phyloP scores from a whole-genome alignment of 1,139 yeast species.

The Nematodospora anomalae region DNA sequence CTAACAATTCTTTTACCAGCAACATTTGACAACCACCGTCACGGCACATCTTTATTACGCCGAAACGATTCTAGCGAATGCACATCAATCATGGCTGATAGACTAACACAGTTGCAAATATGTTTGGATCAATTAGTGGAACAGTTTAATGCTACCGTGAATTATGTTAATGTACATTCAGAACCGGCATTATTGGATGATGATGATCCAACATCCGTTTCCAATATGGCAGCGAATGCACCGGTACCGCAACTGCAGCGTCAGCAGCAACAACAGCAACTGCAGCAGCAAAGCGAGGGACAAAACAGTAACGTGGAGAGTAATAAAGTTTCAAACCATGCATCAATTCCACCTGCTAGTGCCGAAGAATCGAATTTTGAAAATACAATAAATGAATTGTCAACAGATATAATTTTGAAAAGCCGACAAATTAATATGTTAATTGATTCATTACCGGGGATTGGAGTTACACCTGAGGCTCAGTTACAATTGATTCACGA shows the following conservation, averaged over 20 bases:
- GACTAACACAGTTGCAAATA: constrained; percentile 88
- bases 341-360: constrained; percentile 27
- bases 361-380: constrained; percentile 38
- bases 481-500: constrained; percentile 66
- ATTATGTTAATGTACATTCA: constrained; percentile 65
- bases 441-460: constrained; percentile 90
- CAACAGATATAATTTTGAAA: constrained; percentile 81
- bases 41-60: too few species aligned
- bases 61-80: too few species aligned
- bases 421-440: constrained; percentile 83
- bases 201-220: constrained; percentile 37
- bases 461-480: constrained; percentile 76
- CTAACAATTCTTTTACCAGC: too few species aligned
- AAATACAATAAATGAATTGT: constrained; percentile 66
- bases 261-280: constrained; percentile 17
- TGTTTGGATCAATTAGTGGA: constrained; percentile 90
- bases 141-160: constrained; percentile 87
- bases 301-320: constrained; percentile 5
- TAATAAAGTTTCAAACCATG: constrained; percentile 9
- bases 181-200: constrained; percentile 43
- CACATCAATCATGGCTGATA: constrained; percentile 75
- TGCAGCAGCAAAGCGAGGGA: constrained; percentile 11
- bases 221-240: constrained; percentile 45
- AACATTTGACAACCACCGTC: too few species aligned
- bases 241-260: constrained; percentile 43